phyloP scores from a whole-genome alignment of 2,329 filamentous ascomycete species.

The Nemania sp. region DNA sequence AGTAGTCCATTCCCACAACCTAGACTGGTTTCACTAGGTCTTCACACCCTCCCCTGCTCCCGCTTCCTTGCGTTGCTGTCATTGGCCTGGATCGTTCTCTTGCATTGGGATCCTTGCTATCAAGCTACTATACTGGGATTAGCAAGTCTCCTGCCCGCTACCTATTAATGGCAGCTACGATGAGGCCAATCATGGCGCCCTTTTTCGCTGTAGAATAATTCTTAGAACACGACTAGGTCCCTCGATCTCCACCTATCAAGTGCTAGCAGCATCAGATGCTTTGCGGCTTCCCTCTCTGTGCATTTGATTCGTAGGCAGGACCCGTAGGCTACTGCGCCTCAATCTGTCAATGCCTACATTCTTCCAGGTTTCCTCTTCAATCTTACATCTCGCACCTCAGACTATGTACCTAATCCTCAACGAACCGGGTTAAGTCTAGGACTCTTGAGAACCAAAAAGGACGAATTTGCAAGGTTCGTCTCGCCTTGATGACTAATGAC shows the following conservation, averaged over 20 bases:
- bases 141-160: background rate
- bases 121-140: conserved; percentile 9
- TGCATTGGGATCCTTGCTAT: conserved; percentile 8
- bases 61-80: background rate
- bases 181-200: background rate
- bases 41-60: background rate
- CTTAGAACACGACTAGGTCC: no score
- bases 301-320: no score
- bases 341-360: no score
- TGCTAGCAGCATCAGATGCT: background rate
- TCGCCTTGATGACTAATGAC: no score
- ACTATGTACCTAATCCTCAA: no score
- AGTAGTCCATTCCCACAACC: conserved; percentile 1
- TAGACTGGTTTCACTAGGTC: background rate
- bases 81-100: conserved; percentile 5
- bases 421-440: background rate
- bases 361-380: no score
- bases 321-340: no score
- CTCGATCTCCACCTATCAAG: no score
- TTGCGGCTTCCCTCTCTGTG: background rate
- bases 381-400: no score
- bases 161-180: background rate
- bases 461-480: no score
- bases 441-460: background rate
- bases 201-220: conserved; percentile 13